Base-by-base conservation (phyloP, 768 basidiomycete species). In the Podaxis sp. region DNA sequence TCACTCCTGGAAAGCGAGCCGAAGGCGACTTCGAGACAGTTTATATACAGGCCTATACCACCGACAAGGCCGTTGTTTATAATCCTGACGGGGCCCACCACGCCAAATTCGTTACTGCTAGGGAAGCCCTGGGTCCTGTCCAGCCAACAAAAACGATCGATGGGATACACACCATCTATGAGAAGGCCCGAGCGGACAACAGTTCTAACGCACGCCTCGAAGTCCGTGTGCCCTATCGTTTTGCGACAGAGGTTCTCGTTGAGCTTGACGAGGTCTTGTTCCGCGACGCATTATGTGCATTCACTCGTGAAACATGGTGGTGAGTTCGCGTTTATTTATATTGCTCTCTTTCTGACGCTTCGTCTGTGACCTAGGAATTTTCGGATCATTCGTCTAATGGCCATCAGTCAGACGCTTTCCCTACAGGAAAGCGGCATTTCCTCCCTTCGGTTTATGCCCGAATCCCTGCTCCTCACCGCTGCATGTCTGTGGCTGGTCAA, bases 41-140 rank as follows among this genome's bases (percentile, higher is more conserved):
- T 1, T 70, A 70, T 24, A 17, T 70, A 4, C 68, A 68, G 44
- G 64, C 59, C 0, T 70, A 68, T 19, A 63, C 59, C 0, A 71
- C 70, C 0, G 68, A 69, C 36, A 72, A 72, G 44, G 17, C 64
- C 0, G 30, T 66, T 1, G 24, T 59, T 9, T 67, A 65, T 44
- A 51, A 55, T 7, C 22, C 30, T 0, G 64, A 69, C 1, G 42
- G 42, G 13, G 15, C 44, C 7, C 62, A 66, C 33, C 66, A 65
- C 22, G 64, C 36, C 1, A 66, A 66, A 28, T 22, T 51, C 24
- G 38, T 66, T 17, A 30, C 44, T 4, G 51, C 59, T n/a, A 44
- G 11, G 9, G 48, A 36, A 8, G 53, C 56, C 6, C 13, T 61
- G 12, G 17, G 60, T 52, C 54, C 46, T 11, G 30, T 53, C 9